Percentiles rank a stretch among this genome's conserved stretches.
These are phyloP conservation scores for Graphilbum ipis-grandicollis DNA, from an alignment of 2,329 filamentous ascomycete species.

Conservation along the genomic window DNA sequence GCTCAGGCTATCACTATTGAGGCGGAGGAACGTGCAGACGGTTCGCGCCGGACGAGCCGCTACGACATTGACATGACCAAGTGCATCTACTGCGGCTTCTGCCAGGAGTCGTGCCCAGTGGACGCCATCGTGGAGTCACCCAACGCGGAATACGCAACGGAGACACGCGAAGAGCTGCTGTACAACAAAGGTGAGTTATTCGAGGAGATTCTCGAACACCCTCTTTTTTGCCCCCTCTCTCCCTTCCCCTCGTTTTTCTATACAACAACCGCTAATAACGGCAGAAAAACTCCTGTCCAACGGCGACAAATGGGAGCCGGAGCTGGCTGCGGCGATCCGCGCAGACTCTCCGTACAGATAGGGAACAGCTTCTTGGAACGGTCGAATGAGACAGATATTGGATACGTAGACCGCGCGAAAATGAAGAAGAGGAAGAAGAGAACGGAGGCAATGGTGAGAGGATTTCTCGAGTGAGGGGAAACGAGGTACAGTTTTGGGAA, in stretches of 20 bases:
- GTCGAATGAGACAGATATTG: not conserved
- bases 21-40: conserved; percentile 93
- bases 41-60: conserved; percentile 82
- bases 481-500: no score
- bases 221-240: not conserved
- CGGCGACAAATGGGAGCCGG: conserved; percentile 95
- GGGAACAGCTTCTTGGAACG: conserved; percentile 9
- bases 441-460: no score
- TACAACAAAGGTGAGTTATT: conserved; percentile 66
- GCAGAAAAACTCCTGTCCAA: conserved; percentile 71
- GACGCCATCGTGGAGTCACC: conserved; percentile 65
- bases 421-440: no score
- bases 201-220: not conserved
- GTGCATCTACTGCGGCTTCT: conserved; percentile 99
- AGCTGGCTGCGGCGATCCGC: conserved; percentile 78
- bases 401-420: no score
- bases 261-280: conserved; percentile 14
- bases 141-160: conserved; percentile 45
- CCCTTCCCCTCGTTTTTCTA: not conserved
- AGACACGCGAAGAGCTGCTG: conserved; percentile 74
- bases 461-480: no score
- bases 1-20: conserved; percentile 98
- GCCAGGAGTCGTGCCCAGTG: conserved; percentile 96
- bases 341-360: conserved; percentile 88
- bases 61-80: conserved; percentile 99